A percentile compares a stretch with the other conserved stretches of the same genome.
phyloP scores from a whole-genome alignment of 2,329 filamentous ascomycete species.

The Ploettnerulaceae sp. region DNA sequence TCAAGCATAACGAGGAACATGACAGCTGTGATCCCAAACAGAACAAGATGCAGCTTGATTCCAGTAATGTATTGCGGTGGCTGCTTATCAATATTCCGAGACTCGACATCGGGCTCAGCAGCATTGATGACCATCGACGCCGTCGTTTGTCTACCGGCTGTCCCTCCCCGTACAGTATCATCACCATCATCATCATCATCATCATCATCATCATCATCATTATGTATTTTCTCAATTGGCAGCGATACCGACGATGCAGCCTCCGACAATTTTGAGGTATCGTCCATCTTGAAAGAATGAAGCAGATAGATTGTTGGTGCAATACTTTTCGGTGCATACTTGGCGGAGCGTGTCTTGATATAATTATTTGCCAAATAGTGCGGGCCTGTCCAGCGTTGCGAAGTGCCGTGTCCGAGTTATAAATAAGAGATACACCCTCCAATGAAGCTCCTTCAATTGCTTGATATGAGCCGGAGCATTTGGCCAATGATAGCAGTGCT shows the following conservation, averaged over 20 bases:
- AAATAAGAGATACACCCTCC: background rate
- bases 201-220: background rate
- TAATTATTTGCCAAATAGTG: too few relatives aligned
- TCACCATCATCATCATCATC: background rate
- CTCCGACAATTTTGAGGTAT: too few relatives aligned
- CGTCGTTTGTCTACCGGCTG: background rate
- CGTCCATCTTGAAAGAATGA: background rate
- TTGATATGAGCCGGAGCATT: background rate
- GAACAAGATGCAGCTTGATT: conserved; percentile 12
- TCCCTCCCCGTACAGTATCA: background rate
- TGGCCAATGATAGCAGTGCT: background rate
- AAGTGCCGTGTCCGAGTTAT: background rate
- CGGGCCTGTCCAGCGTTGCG: background rate
- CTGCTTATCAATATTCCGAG: background rate
- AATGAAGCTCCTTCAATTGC: background rate
- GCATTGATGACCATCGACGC: background rate
- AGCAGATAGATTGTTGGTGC: background rate
- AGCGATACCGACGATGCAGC: background rate
- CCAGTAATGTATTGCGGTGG: conserved; percentile 16
- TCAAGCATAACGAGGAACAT: conserved; percentile 28
- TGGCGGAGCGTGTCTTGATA: background rate
- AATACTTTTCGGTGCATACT: background rate
- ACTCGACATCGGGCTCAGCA: background rate
- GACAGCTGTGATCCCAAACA: conserved; percentile 20
- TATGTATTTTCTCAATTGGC: background rate